Evolutionary conservation across 2,329 filamentous ascomycete species (phyloP).

Genomic region (Lachnellula arida): DNA sequence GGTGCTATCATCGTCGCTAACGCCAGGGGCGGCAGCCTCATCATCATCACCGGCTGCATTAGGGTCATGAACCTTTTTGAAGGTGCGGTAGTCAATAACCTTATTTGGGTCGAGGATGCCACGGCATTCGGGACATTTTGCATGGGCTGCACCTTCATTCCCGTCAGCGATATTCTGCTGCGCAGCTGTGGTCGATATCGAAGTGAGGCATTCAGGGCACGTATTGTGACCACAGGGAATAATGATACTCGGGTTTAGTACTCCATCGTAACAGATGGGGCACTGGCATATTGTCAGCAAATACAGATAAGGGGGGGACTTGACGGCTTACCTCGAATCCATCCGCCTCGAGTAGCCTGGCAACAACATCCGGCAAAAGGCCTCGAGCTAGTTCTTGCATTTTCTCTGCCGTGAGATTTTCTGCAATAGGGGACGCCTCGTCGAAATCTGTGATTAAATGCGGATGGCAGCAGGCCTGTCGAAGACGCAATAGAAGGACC

Average conservation of each 20-base stretch:
- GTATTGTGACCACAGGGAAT: slow-evolving; percentile 79
- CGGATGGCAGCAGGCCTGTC: slow-evolving; percentile 76
- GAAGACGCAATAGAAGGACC: slow-evolving; percentile 72
- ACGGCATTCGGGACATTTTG: slow-evolving; percentile 71
- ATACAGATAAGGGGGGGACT: background rate
- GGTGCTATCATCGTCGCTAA: background rate
- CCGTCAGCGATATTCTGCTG: slow-evolving; percentile 53
- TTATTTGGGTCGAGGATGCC: slow-evolving; percentile 60
- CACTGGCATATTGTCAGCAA: slow-evolving; percentile 46
- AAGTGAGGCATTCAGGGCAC: slow-evolving; percentile 71
- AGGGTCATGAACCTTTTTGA: slow-evolving; percentile 67
- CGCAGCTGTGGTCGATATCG: slow-evolving; percentile 57
- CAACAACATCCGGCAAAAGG: slow-evolving; percentile 56
- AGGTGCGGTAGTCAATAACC: slow-evolving; percentile 69
- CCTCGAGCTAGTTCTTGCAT: slow-evolving; percentile 59
- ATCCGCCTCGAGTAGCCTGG: slow-evolving; percentile 50
- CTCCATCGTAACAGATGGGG: slow-evolving; percentile 74
- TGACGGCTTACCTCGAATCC: slow-evolving; percentile 43
- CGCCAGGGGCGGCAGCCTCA: slow-evolving; percentile 9
- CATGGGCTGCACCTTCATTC: slow-evolving; percentile 40
- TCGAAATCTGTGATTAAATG: slow-evolving; percentile 65
- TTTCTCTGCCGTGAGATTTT: slow-evolving; percentile 9
- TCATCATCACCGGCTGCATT: slow-evolving; percentile 35
- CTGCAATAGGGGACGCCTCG: slow-evolving; percentile 21
- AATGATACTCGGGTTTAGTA: slow-evolving; percentile 71